Percentiles rank a stretch among this genome's conserved stretches.
These are phyloP conservation scores for Fomitopsis pulvina DNA, from an alignment of 768 basidiomycete species.

Conservation along the genomic window DNA sequence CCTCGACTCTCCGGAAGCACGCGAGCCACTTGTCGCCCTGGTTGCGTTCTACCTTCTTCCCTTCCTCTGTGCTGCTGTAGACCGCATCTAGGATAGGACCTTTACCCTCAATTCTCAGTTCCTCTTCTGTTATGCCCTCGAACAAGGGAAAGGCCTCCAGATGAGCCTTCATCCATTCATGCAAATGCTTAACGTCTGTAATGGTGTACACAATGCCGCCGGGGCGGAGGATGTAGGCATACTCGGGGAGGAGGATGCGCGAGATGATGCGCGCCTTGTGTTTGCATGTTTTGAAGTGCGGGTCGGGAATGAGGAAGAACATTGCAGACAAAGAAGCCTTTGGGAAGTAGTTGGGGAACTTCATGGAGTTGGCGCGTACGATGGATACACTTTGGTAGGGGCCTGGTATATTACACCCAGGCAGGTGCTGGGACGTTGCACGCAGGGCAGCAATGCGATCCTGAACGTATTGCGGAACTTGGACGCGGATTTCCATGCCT, in stretches of 20 bases:
- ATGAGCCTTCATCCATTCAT: conserved; percentile 93
- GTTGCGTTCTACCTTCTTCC: conserved; percentile 93
- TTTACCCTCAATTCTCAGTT: conserved; percentile 68
- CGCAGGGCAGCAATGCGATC: conserved; percentile 93
- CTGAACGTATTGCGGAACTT: conserved; percentile 93
- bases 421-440: conserved; percentile 35
- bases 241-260: conserved; percentile 94
- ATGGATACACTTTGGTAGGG: conserved; percentile 87
- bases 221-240: conserved; percentile 86
- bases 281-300: conserved; percentile 96
- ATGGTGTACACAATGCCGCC: conserved; percentile 98
- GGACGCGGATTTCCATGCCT: conserved; percentile 97
- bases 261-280: conserved; percentile 99
- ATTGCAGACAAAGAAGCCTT: conserved; percentile 88
- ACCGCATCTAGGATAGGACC: conserved; percentile 79
- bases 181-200: conserved; percentile 91
- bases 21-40: conserved; percentile 87
- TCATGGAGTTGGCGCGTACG: conserved; percentile 96
- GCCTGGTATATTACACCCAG: conserved; percentile 23
- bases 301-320: conserved; percentile 98
- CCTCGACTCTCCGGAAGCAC: conserved; percentile 68
- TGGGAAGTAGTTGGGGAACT: conserved; percentile 94
- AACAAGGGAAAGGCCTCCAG: conserved; percentile 87
- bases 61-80: conserved; percentile 87
- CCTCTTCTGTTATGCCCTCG: conserved; percentile 66